A percentile compares a stretch with the other conserved stretches of the same genome.
Evolutionary conservation across 768 basidiomycete genomes (phyloP).

Genomic region (Hemileccinum impolitum): DNA sequence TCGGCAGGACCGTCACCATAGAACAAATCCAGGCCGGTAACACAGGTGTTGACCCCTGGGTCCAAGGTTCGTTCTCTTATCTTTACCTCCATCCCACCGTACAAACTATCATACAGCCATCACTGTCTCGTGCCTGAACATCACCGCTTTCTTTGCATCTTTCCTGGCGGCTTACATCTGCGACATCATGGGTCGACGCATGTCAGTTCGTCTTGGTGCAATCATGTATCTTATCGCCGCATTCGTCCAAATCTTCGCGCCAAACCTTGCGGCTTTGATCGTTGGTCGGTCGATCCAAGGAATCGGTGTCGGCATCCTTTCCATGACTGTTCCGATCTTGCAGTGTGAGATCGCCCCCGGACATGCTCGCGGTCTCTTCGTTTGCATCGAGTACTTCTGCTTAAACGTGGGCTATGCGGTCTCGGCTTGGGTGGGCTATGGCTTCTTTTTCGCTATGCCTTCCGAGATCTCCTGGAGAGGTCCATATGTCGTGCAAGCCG

Average conservation of each 20-base stretch:
- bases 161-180: conserved; percentile 47
- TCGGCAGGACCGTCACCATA: conserved; percentile 42
- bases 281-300: conserved; percentile 46
- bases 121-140: conserved; percentile 46
- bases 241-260: conserved; percentile 48
- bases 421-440: conserved; percentile 48
- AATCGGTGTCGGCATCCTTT: conserved; percentile 48
- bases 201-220: conserved; percentile 49
- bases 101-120: conserved; percentile 34
- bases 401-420: conserved; percentile 49
- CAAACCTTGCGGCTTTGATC: conserved; percentile 39
- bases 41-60: conserved; percentile 44
- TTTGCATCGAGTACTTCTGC: conserved; percentile 52
- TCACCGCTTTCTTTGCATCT: conserved; percentile 48
- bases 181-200: conserved; percentile 48
- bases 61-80: conserved; percentile 37
- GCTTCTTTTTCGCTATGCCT: conserved; percentile 45
- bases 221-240: conserved; percentile 47
- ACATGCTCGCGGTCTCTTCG: conserved; percentile 48
- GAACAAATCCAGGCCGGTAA: conserved; percentile 40
- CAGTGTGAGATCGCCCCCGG: conserved; percentile 49
- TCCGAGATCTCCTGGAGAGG: conserved; percentile 54
- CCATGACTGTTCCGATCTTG: conserved; percentile 48
- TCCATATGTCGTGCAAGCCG: conserved; percentile 52
- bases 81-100: background rate